Evolutionary conservation across 768 basidiomycete genomes (phyloP), one percentile per base, ranked within the genome.

Genomic region (Amanita exitialis): DNA sequence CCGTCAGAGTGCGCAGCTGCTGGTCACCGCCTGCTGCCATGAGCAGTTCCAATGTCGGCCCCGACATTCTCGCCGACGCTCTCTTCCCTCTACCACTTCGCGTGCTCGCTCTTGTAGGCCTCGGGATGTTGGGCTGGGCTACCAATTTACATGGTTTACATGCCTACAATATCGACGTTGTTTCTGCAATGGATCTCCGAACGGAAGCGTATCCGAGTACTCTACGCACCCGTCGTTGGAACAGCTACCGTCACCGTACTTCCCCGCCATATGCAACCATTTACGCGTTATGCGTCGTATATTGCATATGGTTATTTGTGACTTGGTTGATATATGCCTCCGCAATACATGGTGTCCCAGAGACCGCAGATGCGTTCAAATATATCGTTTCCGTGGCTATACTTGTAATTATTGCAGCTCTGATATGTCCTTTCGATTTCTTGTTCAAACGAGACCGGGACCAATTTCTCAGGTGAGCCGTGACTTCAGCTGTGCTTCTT

Each of bases 31-130:
- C 20, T 25, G n/a, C 10, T 4, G 13, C 32, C 32, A 51, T 50
- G 35, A 38, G 32, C 44, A 25, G 49, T 36, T 39, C 48, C 49
- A 43, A 53, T 47, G 53, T 57, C 32, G 58, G 55, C 47, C 51
- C 68, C 55, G 76, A 80, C 55, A 62, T 73, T 42, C 66, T 73
- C 39, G 70, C 79, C 52, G 73, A 78, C 48, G 69, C 75, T 34
- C 67, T 69, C 16, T 87, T 95, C 62, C 95, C 96, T 9, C 76
- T 99, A 1, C 95, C 96, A 0, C 97, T 92, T 64, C 87, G 96
- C 55, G 90, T 91, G 21, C 77, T 96, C 52, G 77, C 79, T 57
- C 75, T 96, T 52, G 73, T 80, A 49, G 86, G 88, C 16, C 58
- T 90, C 30, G 93, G 90, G 9, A 78, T 93, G 50, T 69, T 95